Conservation (phyloP, 345 rosid species). For the Cochlearia excelsa region DNA sequence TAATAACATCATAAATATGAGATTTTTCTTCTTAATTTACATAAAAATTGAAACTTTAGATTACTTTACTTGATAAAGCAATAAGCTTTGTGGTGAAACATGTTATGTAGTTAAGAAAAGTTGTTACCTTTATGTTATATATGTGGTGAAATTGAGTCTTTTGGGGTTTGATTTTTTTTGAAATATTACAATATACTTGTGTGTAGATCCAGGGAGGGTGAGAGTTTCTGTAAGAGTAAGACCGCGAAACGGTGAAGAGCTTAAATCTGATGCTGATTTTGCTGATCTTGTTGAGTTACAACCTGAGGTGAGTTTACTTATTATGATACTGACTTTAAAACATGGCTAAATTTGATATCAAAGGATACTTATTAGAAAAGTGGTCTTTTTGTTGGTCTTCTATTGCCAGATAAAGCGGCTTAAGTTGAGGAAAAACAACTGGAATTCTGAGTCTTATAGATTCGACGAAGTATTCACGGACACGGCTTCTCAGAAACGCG, state of each 20-base stretch:
- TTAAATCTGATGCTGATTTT: slow-evolving; percentile 72
- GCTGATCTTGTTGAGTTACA: slow-evolving; percentile 80
- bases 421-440: slow-evolving; percentile 80
- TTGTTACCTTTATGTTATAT: too few relatives aligned
- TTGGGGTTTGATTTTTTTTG: not conserved
- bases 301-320: slow-evolving; percentile 57
- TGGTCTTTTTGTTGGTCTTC: not conserved
- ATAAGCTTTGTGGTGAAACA: not conserved
- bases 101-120: too few relatives aligned
- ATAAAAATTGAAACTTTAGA: not conserved
- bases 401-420: slow-evolving; percentile 66
- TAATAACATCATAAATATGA: not conserved
- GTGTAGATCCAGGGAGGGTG: slow-evolving; percentile 74
- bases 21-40: not conserved
- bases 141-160: too few relatives aligned
- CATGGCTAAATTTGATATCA: not conserved
- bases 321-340: not conserved
- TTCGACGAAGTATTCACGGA: slow-evolving; percentile 82
- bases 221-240: slow-evolving; percentile 86
- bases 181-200: not conserved
- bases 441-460: slow-evolving; percentile 81
- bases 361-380: too few relatives aligned
- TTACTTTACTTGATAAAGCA: not conserved
- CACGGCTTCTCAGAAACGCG: slow-evolving; percentile 85
- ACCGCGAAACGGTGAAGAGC: slow-evolving; percentile 74